A percentile compares a stretch with the other conserved stretches of the same genome.
Evolutionary conservation across 352 stramenopile genomes (phyloP).

Genomic region (Phytophthora agathidicida): DNA sequence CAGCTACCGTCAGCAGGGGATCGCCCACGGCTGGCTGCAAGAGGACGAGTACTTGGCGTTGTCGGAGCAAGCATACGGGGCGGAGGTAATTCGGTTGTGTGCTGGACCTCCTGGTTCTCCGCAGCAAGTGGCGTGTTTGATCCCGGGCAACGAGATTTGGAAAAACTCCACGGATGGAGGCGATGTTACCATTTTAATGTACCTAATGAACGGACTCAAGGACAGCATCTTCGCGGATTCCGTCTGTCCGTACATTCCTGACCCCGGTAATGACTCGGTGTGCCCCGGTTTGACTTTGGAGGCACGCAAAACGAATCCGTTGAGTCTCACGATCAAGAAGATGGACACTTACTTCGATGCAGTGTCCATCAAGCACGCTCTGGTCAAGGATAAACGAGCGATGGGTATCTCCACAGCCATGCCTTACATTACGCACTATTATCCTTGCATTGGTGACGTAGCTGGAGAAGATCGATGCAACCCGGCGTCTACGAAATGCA

Average conservation of each 20-base stretch:
- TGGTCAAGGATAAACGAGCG: slow-evolving; percentile 3
- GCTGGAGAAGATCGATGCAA: slow-evolving; percentile 58
- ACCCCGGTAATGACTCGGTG: slow-evolving; percentile 51
- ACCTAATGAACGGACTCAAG: slow-evolving; percentile 58
- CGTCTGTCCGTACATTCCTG: slow-evolving; percentile 52
- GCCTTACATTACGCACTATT: slow-evolving; percentile 62
- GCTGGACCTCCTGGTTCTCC: slow-evolving; percentile 47
- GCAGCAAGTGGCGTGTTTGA: slow-evolving; percentile 65
- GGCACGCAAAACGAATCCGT: slow-evolving; percentile 45
- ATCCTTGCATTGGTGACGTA: slow-evolving; percentile 62
- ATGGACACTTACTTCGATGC: slow-evolving; percentile 55
- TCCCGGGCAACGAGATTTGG: slow-evolving; percentile 66
- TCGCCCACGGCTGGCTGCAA: slow-evolving; percentile 56
- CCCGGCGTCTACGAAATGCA: slow-evolving; percentile 50
- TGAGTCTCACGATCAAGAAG: slow-evolving; percentile 52
- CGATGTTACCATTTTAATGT: slow-evolving; percentile 52
- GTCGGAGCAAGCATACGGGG: slow-evolving; percentile 71
- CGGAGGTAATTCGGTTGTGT: slow-evolving; percentile 65
- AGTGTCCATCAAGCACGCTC: slow-evolving; percentile 41
- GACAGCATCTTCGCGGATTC: slow-evolving; percentile 57
- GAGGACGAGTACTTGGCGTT: slow-evolving; percentile 61
- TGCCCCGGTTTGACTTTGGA: slow-evolving; percentile 46
- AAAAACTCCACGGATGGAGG: slow-evolving; percentile 16
- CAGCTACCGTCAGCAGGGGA: slow-evolving; percentile 66
- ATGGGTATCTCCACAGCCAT: slow-evolving; percentile 60